Percentiles rank a stretch among this genome's conserved stretches.
These are phyloP conservation scores for Rhodomyrtus psidioides DNA, from an alignment of 441 rosid species.

Conservation along the genomic window DNA sequence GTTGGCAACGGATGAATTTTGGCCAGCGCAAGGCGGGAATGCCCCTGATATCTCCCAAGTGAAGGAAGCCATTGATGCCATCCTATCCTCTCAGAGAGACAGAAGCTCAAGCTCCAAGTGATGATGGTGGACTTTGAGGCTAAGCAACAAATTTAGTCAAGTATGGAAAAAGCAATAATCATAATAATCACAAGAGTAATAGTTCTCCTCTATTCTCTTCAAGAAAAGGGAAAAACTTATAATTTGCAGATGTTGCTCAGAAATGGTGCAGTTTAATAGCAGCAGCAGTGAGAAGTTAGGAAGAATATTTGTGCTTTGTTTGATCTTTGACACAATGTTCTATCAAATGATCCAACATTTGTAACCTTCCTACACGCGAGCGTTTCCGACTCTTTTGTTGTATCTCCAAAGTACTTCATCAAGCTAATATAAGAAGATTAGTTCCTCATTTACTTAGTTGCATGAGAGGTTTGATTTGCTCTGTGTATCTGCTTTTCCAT, in stretches of 20 bases:
- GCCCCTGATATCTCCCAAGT: slow-evolving; percentile 89
- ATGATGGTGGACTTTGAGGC: neutral
- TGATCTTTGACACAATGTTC: neutral
- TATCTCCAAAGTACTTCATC: neutral
- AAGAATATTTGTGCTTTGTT: neutral
- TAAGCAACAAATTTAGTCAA: neutral
- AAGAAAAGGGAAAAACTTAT: neutral
- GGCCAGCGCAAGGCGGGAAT: slow-evolving; percentile 91
- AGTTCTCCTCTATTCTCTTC: neutral
- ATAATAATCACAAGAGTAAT: neutral
- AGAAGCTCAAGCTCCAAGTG: slow-evolving; percentile 30
- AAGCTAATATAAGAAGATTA: neutral
- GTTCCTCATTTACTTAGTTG: neutral
- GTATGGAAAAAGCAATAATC: neutral
- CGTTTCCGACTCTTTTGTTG: neutral
- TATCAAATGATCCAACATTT: neutral
- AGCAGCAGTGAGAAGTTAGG: neutral
- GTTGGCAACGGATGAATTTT: slow-evolving; percentile 88
- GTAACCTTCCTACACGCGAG: neutral
- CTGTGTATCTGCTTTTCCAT: neutral
- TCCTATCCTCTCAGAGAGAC: slow-evolving; percentile 59
- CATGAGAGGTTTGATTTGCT: neutral
- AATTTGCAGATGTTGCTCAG: neutral
- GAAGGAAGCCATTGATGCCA: slow-evolving; percentile 92
- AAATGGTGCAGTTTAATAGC: neutral